These are phyloP conservation scores for Citrullus amarus DNA, from an alignment of 306 rosid species.

Conservation along the genomic window DNA sequence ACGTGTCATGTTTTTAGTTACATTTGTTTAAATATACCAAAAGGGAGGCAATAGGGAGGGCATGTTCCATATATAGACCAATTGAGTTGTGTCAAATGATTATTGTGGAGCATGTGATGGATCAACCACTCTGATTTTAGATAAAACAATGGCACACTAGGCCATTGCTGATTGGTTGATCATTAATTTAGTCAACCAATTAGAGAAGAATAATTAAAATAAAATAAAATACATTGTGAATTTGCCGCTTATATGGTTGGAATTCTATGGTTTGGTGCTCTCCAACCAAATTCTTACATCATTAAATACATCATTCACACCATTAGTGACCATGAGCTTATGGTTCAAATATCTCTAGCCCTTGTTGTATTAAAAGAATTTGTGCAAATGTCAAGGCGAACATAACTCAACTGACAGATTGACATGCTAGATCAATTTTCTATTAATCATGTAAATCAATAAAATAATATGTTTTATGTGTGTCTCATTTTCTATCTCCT, in stretches of 20 bases:
- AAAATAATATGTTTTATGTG: too few species aligned
- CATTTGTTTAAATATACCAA: background rate
- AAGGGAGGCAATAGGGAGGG: background rate
- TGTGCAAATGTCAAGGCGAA: too few species aligned
- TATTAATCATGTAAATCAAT: too few species aligned
- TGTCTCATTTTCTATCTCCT: too few species aligned
- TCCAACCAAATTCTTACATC: background rate
- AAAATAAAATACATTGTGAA: background rate
- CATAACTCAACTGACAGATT: too few species aligned
- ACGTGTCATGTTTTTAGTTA: constrained; percentile 1
- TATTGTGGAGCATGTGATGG: constrained; percentile 4
- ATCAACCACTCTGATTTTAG: background rate
- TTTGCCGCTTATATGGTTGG: background rate
- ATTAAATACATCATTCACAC: background rate
- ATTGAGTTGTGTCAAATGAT: background rate
- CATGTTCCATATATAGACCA: background rate
- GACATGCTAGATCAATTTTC: too few species aligned
- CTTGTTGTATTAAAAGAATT: too few species aligned
- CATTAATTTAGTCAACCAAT: background rate
- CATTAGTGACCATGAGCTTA: accelerated
- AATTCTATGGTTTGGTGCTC: background rate
- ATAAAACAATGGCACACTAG: background rate
- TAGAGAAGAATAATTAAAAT: background rate
- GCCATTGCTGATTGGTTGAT: background rate
- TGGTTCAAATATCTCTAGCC: too few species aligned